Percentiles rank a stretch among this genome's conserved stretches.
Conservation (phyloP, 2,329 filamentous ascomycete species). For the Aspergillus thermomutatus region DNA sequence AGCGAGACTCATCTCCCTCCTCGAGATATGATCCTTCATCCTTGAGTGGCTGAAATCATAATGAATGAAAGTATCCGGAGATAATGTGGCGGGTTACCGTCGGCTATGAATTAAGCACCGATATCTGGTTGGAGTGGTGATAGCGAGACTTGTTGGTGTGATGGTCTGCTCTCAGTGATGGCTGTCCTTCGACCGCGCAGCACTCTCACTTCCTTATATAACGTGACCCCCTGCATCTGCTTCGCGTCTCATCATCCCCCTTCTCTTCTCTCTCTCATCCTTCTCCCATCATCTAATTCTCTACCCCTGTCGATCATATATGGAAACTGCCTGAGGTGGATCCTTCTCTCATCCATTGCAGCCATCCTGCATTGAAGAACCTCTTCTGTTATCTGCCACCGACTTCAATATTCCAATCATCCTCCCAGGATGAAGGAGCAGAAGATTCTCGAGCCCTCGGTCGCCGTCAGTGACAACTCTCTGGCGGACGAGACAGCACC, state of each 20-base stretch:
- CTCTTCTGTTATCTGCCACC: neutral
- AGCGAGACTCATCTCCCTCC: neutral
- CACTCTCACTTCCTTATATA: neutral
- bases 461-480: neutral
- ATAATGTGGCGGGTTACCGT: conserved; percentile 8
- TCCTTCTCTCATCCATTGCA: neutral
- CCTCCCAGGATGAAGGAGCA: neutral
- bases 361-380: neutral
- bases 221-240: neutral
- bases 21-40: neutral
- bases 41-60: neutral
- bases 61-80: neutral
- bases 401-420: neutral
- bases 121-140: neutral
- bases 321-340: neutral
- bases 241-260: neutral
- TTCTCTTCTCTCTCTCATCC: neutral
- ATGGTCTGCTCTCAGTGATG: neutral
- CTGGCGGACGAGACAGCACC: conserved; percentile 8
- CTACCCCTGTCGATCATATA: neutral
- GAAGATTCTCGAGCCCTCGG: neutral
- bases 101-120: neutral
- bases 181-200: neutral
- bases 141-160: neutral
- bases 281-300: neutral